A percentile compares a stretch with the other conserved stretches of the same genome.
Evolutionary conservation across 2,329 filamentous ascomycete genomes (phyloP).

Genomic region (Stachybotrys chartarum): DNA sequence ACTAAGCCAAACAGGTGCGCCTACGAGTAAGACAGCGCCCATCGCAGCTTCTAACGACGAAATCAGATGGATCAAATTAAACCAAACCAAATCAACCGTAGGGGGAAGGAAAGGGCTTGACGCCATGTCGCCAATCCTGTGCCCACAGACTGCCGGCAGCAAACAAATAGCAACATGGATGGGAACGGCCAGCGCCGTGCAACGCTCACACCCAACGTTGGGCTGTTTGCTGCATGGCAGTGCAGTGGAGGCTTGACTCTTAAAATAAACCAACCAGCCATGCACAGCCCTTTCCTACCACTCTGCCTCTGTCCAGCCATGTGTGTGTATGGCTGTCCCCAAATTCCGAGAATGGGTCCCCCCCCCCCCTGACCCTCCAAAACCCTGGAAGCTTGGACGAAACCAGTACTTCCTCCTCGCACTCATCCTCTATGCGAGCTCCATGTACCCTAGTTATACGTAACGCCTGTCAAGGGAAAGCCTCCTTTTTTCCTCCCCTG

Average conservation of each 20-base stretch:
- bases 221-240: not conserved
- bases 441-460: not conserved
- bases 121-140: too few relatives aligned
- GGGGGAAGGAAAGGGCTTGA: too few relatives aligned
- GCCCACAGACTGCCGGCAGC: too few relatives aligned
- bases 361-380: not conserved
- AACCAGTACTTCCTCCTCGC: not conserved
- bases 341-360: not conserved
- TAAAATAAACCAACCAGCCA: not conserved
- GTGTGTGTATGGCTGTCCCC: not conserved
- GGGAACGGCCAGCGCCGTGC: too few relatives aligned
- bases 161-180: too few relatives aligned
- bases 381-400: not conserved
- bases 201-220: not conserved
- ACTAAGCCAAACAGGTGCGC: too few relatives aligned
- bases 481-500: not conserved
- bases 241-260: not conserved
- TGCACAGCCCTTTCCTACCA: not conserved
- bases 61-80: too few relatives aligned
- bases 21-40: too few relatives aligned
- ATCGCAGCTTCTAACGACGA: too few relatives aligned
- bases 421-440: not conserved
- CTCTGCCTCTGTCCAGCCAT: not conserved
- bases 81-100: too few relatives aligned
- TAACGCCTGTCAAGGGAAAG: not conserved